A percentile compares a stretch with the other conserved stretches of the same genome.
These are phyloP conservation scores for Naganishia vishniacii DNA, from an alignment of 768 basidiomycete genomes.

Conservation along the genomic window DNA sequence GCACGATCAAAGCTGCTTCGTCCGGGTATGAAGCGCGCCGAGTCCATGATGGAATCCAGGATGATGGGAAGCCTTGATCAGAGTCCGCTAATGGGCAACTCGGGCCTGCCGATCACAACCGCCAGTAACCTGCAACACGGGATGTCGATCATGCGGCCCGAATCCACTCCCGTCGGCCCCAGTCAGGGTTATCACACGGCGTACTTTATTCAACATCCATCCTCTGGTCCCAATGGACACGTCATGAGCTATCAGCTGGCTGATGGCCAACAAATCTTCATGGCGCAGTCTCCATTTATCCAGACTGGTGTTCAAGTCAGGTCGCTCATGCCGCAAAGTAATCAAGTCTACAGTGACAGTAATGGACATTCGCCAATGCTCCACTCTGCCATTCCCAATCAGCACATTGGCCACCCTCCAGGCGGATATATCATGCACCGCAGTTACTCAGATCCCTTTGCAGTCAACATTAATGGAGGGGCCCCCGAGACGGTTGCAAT, in stretches of 20 bases:
- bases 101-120: not conserved
- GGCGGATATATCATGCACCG: conserved; percentile 8
- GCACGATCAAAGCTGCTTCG: not conserved
- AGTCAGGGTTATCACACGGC: conserved; percentile 13
- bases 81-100: conserved; percentile 1
- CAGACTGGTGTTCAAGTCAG: conserved; percentile 14
- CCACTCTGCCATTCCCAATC: conserved; percentile 8
- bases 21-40: conserved; percentile 11
- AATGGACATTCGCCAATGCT: conserved; percentile 12
- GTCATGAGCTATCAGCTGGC: conserved; percentile 19
- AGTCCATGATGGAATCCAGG: conserved; percentile 12
- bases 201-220: conserved; percentile 13
- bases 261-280: conserved; percentile 11
- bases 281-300: conserved; percentile 12
- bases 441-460: conserved; percentile 9
- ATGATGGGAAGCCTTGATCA: not conserved
- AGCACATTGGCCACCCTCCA: not conserved
- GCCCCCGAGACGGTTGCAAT: conserved; percentile 16
- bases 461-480: conserved; percentile 2
- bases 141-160: conserved; percentile 9
- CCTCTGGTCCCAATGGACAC: not conserved
- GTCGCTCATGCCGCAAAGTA: conserved; percentile 6
- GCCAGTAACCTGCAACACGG: conserved; percentile 5
- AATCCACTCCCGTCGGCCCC: conserved; percentile 7
- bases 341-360: not conserved